phyloP scores from a whole-genome alignment of 805 yeast species.

The Saccharomyces jurei region DNA sequence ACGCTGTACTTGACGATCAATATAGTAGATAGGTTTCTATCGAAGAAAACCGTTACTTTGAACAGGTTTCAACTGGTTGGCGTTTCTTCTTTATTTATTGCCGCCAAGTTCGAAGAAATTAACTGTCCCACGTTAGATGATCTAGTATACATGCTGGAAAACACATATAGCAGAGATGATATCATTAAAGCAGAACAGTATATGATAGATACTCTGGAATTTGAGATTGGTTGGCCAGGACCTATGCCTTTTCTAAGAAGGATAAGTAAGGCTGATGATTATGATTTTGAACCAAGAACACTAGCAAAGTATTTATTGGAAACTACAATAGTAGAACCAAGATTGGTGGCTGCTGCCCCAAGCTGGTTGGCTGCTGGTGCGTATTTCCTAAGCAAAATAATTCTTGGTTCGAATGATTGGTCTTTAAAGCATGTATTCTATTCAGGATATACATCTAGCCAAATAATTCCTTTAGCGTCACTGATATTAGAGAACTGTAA shows the following conservation, averaged over 20 bases:
- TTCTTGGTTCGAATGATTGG: conserved; percentile 73
- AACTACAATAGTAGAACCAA: conserved; percentile 77
- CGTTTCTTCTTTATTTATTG: conserved; percentile 83
- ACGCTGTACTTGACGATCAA: conserved; percentile 78
- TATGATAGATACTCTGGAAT: conserved; percentile 82
- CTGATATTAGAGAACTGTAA: conserved; percentile 55
- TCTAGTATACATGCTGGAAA: conserved; percentile 80
- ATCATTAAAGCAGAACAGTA: conserved; percentile 78
- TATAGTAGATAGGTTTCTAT: conserved; percentile 78
- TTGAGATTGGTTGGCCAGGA: conserved; percentile 95
- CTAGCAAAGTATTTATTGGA: conserved; percentile 85
- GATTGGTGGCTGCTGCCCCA: conserved; percentile 80
- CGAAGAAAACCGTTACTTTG: conserved; percentile 65
- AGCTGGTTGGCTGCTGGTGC: conserved; percentile 93
- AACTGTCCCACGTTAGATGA: conserved; percentile 86
- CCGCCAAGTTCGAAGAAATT: conserved; percentile 93
- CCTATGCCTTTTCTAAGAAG: conserved; percentile 92
- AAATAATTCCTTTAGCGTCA: conserved; percentile 67
- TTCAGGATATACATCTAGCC: conserved; percentile 78
- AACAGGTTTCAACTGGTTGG: conserved; percentile 86
- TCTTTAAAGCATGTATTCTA: conserved; percentile 74
- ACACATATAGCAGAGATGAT: conserved; percentile 71
- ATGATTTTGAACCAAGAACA: conserved; percentile 83
- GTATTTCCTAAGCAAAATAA: conserved; percentile 66
- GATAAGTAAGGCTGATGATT: conserved; percentile 91